Evolutionary conservation across 1,139 yeast species (phyloP).

Genomic region (Blastobotrys apis): DNA sequence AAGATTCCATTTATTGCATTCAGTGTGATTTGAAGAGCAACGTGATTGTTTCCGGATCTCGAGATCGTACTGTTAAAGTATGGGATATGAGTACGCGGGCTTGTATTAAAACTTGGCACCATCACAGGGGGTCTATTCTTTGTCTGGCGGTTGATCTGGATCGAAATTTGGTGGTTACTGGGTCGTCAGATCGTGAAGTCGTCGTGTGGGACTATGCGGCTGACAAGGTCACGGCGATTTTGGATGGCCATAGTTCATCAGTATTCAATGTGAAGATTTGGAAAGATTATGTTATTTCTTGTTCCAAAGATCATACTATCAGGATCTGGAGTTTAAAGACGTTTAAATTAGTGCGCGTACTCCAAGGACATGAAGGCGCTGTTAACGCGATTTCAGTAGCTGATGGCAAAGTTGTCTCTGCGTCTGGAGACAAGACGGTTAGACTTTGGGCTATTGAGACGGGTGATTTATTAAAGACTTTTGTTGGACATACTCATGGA

Average conservation of each 20-base stretch:
- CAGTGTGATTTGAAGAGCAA: slow-evolving; percentile 10
- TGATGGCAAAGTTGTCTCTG: slow-evolving; percentile 13
- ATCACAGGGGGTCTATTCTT: slow-evolving; percentile 14
- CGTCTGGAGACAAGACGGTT: slow-evolving; percentile 16
- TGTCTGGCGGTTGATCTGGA: slow-evolving; percentile 15
- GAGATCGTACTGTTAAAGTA: slow-evolving; percentile 14
- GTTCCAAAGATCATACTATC: slow-evolving; percentile 90
- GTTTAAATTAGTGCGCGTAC: slow-evolving; percentile 5
- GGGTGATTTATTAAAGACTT: slow-evolving; percentile 11
- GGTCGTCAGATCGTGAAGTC: slow-evolving; percentile 14
- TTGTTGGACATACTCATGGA: slow-evolving; percentile 13
- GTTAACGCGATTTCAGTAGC: slow-evolving; percentile 14
- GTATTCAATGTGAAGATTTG: slow-evolving; percentile 15
- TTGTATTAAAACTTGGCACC: slow-evolving; percentile 11
- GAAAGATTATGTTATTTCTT: slow-evolving; percentile 41
- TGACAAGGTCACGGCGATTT: slow-evolving; percentile 2
- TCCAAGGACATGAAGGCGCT: slow-evolving; percentile 12
- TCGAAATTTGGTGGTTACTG: slow-evolving; percentile 15
- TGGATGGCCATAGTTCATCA: slow-evolving; percentile 13
- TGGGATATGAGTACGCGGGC: slow-evolving; percentile 13
- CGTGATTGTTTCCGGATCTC: slow-evolving; percentile 13
- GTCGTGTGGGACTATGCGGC: slow-evolving; percentile 12
- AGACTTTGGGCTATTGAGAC: slow-evolving; percentile 15
- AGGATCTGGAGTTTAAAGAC: slow-evolving; percentile 68
- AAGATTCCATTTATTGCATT: slow-evolving; percentile 14